A percentile compares a stretch with the other conserved stretches of the same genome.
phyloP scores from a whole-genome alignment of 2,329 filamentous ascomycete species.

The Sporothrix phasma region DNA sequence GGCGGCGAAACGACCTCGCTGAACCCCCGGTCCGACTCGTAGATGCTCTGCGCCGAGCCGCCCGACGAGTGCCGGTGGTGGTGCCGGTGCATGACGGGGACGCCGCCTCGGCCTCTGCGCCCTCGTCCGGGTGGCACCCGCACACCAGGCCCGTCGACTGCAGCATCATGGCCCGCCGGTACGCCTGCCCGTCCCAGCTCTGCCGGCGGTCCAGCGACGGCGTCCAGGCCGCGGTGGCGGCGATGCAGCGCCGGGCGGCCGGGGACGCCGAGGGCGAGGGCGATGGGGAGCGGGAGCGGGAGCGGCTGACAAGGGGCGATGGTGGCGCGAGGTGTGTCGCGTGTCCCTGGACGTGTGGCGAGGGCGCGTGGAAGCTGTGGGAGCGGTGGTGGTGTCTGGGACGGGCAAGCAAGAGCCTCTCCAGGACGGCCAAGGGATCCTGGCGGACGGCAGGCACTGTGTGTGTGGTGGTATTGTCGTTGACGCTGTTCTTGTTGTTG shows the following conservation, averaged over 20 bases:
- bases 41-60: neutral
- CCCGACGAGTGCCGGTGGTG: neutral
- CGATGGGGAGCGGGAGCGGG: neutral
- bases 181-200: conserved; percentile 45
- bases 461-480: too few relatives aligned
- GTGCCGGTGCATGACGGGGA: neutral
- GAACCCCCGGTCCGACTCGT: conserved; percentile 15
- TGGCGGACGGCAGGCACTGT: neutral
- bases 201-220: conserved; percentile 37
- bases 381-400: neutral
- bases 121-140: conserved; percentile 1
- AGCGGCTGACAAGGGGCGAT: neutral
- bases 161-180: conserved; percentile 35
- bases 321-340: neutral
- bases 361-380: neutral
- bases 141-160: conserved; percentile 12
- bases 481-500: neutral
- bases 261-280: conserved; percentile 11
- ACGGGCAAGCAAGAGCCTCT: conserved; percentile 11
- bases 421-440: conserved; percentile 11
- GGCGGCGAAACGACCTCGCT: conserved; percentile 3
- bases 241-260: conserved; percentile 27
- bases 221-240: conserved; percentile 34
- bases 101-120: neutral
- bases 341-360: neutral